Evolutionary conservation across 306 rosid genomes (phyloP), one percentile per base, ranked within the genome.

Genomic region (Vicia sativa): DNA sequence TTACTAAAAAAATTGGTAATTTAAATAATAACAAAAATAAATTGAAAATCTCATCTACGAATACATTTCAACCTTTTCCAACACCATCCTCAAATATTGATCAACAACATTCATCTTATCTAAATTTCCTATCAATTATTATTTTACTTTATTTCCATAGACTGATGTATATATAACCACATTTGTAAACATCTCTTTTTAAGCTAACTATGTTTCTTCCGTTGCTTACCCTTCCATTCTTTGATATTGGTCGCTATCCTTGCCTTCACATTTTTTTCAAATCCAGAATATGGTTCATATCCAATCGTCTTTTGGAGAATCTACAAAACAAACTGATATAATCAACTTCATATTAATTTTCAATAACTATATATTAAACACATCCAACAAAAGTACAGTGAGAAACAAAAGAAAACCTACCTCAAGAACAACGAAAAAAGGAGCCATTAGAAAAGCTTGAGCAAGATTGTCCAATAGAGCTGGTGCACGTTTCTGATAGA

Each of bases 381-480:
- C 1, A 49, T 11, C 5, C 2, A 49, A 0, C 55, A 48, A 7
- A 1, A 48, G 13, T 1, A 31, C 9, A 45, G 52, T 50, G 38
- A 38, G 16, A 65, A 59, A 49, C 4, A 25, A 25, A 70, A 16
- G 50, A 28, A 28, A 28, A 0, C 39, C 62, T 74, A 88, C 96
- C 97, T 91, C 97, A 49, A 91, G 81, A 76, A 91, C 12, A 25
- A 87, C 96, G 42, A 85, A 85, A 83, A 82, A 93, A 60, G 98
- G 98, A 65, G 91, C 96, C 97, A 90, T 88, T 15, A 93, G 81
- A 67, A 93, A 83, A 42, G 96, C 97, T 83, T 93, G 97, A 9
- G 68, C 80, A 58, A 90, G 95, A 77, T 93, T 93, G 83, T 93
- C 96, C 60, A 88, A 72, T 38, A 90, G 87, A 77, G 97, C 97